Evolutionary conservation across 345 rosid species (phyloP).

Genomic region (Pseudoturritis turrita): DNA sequence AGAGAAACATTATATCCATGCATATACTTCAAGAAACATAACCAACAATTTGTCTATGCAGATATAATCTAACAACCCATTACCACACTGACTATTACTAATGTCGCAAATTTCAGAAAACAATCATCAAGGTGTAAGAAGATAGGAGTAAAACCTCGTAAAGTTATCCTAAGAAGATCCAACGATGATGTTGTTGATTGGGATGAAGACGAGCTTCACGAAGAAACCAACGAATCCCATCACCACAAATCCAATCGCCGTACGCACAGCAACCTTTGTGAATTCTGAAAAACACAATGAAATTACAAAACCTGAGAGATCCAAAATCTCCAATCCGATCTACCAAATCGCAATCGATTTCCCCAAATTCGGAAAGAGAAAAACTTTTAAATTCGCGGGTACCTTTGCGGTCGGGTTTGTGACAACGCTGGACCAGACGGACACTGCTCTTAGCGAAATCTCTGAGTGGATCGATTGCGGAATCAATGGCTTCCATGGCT

Average conservation of each 20-base stretch:
- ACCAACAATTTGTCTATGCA: not conserved
- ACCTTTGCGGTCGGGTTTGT: slow-evolving; percentile 83
- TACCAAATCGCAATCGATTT: not conserved
- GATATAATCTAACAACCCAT: not conserved
- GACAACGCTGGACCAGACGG: slow-evolving; percentile 79
- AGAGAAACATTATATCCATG: not conserved
- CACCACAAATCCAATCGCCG: slow-evolving; percentile 75
- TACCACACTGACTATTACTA: not conserved
- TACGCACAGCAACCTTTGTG: slow-evolving; percentile 78
- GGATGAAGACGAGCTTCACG: slow-evolving; percentile 75
- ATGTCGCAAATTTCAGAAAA: not conserved
- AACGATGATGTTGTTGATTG: slow-evolving; percentile 61
- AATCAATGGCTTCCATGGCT: slow-evolving; percentile 66
- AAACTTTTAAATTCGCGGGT: not conserved
- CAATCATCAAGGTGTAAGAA: not conserved
- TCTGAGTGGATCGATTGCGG: slow-evolving; percentile 64
- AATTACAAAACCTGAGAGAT: not conserved
- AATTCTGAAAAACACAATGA: slow-evolving; percentile 35
- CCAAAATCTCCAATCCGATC: not conserved
- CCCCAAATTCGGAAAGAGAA: not conserved
- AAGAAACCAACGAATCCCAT: slow-evolving; percentile 84
- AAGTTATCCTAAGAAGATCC: slow-evolving; percentile 48
- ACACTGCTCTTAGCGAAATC: slow-evolving; percentile 73
- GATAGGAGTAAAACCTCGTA: not conserved
- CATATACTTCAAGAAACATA: not conserved